These are phyloP conservation scores for Tolypocladium sp. DNA, from an alignment of 2,329 filamentous ascomycete genomes.

Conservation along the genomic window DNA sequence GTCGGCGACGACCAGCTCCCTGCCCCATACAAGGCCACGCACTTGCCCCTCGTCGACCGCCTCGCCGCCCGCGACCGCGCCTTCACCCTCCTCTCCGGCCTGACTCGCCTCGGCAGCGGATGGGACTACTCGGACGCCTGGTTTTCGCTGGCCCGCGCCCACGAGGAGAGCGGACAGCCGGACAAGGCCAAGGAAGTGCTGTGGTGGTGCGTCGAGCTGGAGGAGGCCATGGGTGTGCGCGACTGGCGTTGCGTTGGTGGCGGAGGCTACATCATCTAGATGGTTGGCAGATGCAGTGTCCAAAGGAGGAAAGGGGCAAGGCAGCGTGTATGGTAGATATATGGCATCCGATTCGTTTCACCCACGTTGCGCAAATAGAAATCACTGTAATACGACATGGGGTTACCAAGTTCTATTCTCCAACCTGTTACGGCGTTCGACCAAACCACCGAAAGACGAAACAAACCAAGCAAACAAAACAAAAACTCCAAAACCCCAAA, in stretches of 20 bases:
- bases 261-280: conserved; percentile 51
- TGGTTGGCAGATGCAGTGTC: neutral
- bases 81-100: conserved; percentile 67
- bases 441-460: neutral
- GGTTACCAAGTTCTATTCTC: neutral
- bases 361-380: neutral
- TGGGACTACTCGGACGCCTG: conserved; percentile 95
- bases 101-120: conserved; percentile 77
- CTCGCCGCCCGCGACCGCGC: conserved; percentile 87
- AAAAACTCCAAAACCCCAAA: neutral
- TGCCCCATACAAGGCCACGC: conserved; percentile 45
- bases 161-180: conserved; percentile 76
- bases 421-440: neutral
- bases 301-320: neutral
- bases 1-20: conserved; percentile 33
- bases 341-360: neutral
- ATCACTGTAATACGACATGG: neutral
- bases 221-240: conserved; percentile 73
- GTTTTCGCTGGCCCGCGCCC: conserved; percentile 77
- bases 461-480: neutral
- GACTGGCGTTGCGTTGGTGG: conserved; percentile 65
- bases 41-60: conserved; percentile 65
- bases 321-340: neutral
- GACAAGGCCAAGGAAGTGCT: conserved; percentile 87
- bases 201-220: conserved; percentile 96